Conservation (phyloP, 2,329 filamentous ascomycete species). For the Bipolaris bicolor region DNA sequence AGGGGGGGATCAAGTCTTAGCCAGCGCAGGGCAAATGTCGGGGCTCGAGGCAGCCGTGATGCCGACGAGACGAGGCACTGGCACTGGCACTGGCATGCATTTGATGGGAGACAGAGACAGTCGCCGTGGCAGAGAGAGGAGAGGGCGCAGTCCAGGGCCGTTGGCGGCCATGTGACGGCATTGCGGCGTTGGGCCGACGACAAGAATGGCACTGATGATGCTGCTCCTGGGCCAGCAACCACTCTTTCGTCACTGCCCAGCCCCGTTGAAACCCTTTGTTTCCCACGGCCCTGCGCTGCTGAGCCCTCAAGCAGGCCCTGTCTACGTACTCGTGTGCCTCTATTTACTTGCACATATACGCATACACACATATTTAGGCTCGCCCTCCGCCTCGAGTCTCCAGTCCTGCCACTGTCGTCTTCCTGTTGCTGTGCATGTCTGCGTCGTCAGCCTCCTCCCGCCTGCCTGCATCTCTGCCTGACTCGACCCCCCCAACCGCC, state of each 20-base stretch:
- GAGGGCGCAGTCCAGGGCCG: background rate
- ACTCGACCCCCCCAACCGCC: constrained; percentile 25
- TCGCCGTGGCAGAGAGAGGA: background rate
- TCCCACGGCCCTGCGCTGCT: background rate
- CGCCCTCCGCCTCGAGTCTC: background rate
- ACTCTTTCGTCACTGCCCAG: constrained; percentile 11
- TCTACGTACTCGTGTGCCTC: too few species aligned
- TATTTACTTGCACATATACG: too few species aligned
- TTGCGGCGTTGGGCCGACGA: constrained; percentile 2
- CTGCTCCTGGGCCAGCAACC: background rate
- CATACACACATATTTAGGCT: background rate
- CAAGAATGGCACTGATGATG: background rate
- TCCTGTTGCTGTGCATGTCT: background rate
- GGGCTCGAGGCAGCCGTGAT: constrained; percentile 9
- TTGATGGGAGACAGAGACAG: background rate
- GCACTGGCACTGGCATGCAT: too few species aligned
- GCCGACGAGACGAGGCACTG: constrained; percentile 3
- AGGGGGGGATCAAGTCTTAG: constrained; percentile 6
- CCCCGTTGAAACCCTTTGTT: constrained; percentile 6
- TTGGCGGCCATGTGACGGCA: constrained; percentile 13
- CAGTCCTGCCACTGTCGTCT: too few species aligned
- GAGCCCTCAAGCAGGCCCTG: background rate
- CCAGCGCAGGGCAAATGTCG: constrained; percentile 4
- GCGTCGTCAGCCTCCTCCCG: background rate
- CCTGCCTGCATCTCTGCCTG: background rate